These are phyloP conservation scores for Plasmodium inui DNA, from an alignment of 169 alveolate genomes.

Conservation along the genomic window DNA sequence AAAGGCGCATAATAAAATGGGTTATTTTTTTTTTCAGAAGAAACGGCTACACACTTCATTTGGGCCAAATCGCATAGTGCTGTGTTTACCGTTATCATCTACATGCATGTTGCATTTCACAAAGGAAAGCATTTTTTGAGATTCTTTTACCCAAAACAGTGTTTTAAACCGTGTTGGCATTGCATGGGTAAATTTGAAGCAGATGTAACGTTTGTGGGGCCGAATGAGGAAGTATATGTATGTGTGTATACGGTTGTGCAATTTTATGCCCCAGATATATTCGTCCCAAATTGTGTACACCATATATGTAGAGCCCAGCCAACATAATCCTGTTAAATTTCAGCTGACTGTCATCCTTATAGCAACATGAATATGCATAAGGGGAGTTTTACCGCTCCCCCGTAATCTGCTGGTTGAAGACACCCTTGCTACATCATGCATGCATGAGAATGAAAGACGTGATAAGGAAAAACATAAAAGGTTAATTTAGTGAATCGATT, in stretches of 20 bases:
- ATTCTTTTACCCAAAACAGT: neutral
- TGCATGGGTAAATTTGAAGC: neutral
- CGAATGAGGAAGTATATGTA: neutral
- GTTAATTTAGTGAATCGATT: neutral
- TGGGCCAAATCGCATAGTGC: neutral
- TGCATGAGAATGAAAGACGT: neutral
- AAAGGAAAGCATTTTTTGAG: neutral
- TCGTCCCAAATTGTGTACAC: neutral
- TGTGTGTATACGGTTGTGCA: neutral
- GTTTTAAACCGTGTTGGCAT: neutral
- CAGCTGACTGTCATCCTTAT: neutral
- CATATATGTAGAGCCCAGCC: neutral
- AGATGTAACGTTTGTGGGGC: neutral
- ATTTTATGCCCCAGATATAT: neutral
- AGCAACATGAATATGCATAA: neutral
- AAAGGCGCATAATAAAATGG: neutral
- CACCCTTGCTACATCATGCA: neutral
- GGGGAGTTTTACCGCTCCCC: neutral
- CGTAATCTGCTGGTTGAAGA: neutral
- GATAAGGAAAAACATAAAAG: neutral
- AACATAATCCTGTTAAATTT: too few species aligned
- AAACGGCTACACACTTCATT: neutral
- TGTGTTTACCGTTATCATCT: neutral
- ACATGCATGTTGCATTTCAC: neutral
- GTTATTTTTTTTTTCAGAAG: neutral